Percentiles rank a stretch among this genome's conserved stretches.
Conservation (phyloP, 495 filamentous ascomycete species). For the Hypoxylon trugodes region DNA sequence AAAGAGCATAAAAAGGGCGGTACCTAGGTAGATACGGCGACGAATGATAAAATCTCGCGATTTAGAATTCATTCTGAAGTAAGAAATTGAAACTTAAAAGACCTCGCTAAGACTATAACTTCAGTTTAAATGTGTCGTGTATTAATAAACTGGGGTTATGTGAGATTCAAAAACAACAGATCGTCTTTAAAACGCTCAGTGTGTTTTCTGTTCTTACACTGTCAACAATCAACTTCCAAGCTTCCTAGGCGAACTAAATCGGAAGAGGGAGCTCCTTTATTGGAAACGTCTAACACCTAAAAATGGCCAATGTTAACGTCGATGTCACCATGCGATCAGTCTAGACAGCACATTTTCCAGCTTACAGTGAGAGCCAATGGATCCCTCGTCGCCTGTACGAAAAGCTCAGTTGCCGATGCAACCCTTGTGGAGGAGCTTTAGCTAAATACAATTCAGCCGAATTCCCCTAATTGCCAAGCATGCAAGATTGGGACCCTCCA, state of each 20-base stretch:
- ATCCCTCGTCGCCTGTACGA: not conserved
- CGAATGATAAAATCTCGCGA: no score
- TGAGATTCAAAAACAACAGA: no score
- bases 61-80: no score
- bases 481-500: conserved; percentile 4
- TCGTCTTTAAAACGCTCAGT: no score
- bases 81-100: no score
- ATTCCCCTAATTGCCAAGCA: conserved; percentile 42
- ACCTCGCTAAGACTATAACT: no score
- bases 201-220: not conserved
- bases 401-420: conserved; percentile 17
- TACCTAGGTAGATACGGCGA: no score
- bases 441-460: conserved; percentile 36
- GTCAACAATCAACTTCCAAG: not conserved
- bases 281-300: not conserved
- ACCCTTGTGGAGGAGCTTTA: not conserved
- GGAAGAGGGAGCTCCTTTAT: conserved; percentile 25
- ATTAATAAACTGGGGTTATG: no score
- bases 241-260: not conserved
- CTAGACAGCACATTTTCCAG: conserved; percentile 1
- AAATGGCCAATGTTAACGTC: no score
- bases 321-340: conserved; percentile 9
- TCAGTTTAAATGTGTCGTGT: no score
- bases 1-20: no score
- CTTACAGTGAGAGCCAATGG: not conserved